Evolutionary conservation across 805 yeast species (phyloP).

Genomic region (Saccharomycopsis javanensis): DNA sequence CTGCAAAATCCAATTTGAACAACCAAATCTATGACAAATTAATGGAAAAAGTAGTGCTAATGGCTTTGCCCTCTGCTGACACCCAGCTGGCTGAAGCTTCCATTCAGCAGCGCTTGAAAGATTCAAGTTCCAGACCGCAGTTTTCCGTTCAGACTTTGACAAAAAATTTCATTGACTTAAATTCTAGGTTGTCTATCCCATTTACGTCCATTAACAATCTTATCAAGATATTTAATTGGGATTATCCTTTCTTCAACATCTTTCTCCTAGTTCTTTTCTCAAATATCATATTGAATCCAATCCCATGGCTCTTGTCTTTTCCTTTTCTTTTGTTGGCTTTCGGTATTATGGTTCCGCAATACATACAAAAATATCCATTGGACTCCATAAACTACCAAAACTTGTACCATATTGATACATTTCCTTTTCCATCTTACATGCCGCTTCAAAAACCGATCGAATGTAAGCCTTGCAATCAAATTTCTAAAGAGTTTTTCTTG

Average conservation of each 20-base stretch:
- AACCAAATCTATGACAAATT: conserved; percentile 53
- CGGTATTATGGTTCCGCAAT: conserved; percentile 60
- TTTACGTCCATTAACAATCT: conserved; percentile 52
- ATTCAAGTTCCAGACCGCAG: conserved; percentile 56
- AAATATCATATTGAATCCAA: conserved; percentile 51
- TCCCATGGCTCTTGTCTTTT: conserved; percentile 36
- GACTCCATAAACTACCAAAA: conserved; percentile 9
- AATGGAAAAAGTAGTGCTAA: conserved; percentile 57
- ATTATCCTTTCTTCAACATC: conserved; percentile 49
- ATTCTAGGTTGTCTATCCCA: conserved; percentile 51
- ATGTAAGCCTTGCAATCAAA: conserved; percentile 39
- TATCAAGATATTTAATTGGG: conserved; percentile 53
- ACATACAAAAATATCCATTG: conserved; percentile 40
- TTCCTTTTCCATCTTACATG: conserved; percentile 41
- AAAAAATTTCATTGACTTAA: conserved; percentile 51
- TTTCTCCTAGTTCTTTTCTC: conserved; percentile 43
- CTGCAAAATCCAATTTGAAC: conserved; percentile 19
- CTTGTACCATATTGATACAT: conserved; percentile 22
- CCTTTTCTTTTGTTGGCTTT: conserved; percentile 48
- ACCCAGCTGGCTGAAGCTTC: conserved; percentile 34
- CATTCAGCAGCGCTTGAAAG: conserved; percentile 44
- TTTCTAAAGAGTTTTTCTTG: conserved; percentile 65
- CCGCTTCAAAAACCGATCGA: conserved; percentile 29
- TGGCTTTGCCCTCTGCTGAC: conserved; percentile 57
- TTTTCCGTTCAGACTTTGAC: conserved; percentile 63